Evolutionary conservation across 75 land plant species (phyloP).

Genomic region (Chamaecyparis obtusa): DNA sequence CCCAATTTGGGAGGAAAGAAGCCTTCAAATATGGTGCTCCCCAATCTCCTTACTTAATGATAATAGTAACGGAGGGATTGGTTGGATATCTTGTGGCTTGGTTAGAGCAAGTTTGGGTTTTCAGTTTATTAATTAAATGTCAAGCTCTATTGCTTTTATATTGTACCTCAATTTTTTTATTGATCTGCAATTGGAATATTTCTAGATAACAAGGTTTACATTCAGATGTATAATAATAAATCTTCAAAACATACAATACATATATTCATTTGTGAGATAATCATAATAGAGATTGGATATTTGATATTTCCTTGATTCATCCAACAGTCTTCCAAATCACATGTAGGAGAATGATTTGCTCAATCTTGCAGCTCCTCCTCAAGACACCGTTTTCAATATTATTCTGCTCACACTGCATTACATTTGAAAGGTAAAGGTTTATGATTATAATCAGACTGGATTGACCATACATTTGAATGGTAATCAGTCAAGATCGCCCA

Average conservation of each 20-base stretch:
- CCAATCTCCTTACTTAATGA: too few species aligned
- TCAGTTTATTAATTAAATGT: neutral
- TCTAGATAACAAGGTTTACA: neutral
- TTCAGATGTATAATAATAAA: neutral
- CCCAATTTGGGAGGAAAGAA: neutral
- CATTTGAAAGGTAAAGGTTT: conserved; percentile 7
- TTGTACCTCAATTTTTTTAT: neutral
- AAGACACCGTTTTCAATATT: neutral
- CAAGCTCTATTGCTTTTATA: neutral
- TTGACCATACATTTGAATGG: neutral
- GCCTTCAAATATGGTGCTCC: too few species aligned
- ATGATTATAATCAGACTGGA: neutral
- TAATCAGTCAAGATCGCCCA: neutral
- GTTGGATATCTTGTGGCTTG: too few species aligned
- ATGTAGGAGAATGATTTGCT: neutral
- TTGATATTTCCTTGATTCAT: neutral
- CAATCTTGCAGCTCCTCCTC: neutral
- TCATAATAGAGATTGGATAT: neutral
- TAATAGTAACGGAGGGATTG: too few species aligned
- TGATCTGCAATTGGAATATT: neutral
- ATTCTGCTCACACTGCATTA: neutral
- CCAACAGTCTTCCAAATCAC: neutral
- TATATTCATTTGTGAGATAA: neutral
- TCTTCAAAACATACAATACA: neutral
- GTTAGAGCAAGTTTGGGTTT: neutral